Conservation (phyloP, 805 yeast species). For the Ogataea siamensis region DNA sequence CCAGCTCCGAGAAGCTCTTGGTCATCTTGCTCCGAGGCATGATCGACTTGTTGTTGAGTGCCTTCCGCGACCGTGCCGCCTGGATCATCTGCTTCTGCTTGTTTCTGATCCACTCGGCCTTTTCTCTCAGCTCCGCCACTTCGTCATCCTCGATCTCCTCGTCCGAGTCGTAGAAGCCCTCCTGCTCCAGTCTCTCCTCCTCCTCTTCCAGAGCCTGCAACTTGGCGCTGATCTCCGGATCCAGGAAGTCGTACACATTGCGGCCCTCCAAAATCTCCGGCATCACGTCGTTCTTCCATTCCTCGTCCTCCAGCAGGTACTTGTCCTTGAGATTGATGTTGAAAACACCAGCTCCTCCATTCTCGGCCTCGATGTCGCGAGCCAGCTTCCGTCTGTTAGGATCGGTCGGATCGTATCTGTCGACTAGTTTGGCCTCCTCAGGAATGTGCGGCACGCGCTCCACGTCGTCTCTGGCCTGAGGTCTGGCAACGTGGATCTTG, state of each 20-base stretch:
- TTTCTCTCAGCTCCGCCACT: constrained; percentile 65
- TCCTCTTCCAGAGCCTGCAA: constrained; percentile 94
- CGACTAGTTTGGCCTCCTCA: constrained; percentile 57
- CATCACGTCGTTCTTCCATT: constrained; percentile 96
- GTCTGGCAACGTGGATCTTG: constrained; percentile 92
- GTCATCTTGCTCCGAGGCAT: constrained; percentile 88
- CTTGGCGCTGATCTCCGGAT: constrained; percentile 91
- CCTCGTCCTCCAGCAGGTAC: constrained; percentile 89
- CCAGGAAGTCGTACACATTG: constrained; percentile 96
- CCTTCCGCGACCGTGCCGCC: constrained; percentile 83
- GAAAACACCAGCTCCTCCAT: constrained; percentile 99
- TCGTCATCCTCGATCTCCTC: constrained; percentile 57
- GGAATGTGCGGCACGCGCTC: constrained; percentile 82
- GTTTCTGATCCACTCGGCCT: constrained; percentile 94
- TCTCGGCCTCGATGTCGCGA: constrained; percentile 86
- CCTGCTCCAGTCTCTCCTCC: constrained; percentile 88
- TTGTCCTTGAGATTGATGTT: constrained; percentile 91
- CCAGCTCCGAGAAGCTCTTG: constrained; percentile 76
- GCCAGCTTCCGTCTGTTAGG: constrained; percentile 81
- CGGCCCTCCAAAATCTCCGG: constrained; percentile 96
- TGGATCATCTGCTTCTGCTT: constrained; percentile 92
- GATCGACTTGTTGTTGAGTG: constrained; percentile 79
- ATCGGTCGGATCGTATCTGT: constrained; percentile 74
- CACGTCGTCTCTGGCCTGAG: constrained; percentile 83
- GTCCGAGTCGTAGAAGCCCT: constrained; percentile 95